A percentile compares a stretch with the other conserved stretches of the same genome.
Conservation (phyloP, 2,329 filamentous ascomycete genomes). For the Neofusicoccum kwambonambiense region DNA sequence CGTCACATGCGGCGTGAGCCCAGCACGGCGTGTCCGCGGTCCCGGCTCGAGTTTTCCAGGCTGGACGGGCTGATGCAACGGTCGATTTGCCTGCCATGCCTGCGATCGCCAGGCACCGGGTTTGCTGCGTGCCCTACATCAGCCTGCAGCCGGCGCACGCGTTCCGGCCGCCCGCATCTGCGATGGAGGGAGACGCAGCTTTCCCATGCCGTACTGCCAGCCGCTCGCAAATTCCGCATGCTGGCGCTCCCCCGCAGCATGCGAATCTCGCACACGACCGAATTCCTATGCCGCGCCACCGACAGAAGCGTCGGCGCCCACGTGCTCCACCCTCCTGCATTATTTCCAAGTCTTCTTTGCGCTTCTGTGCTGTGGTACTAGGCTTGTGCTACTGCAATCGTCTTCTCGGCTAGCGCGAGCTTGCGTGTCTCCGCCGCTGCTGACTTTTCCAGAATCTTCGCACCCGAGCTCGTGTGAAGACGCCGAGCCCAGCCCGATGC, state of each 20-base stretch:
- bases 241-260: neutral
- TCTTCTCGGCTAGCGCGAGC: neutral
- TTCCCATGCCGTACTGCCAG: neutral
- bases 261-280: neutral
- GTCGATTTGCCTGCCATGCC: neutral
- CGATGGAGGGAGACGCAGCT: neutral
- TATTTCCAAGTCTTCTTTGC: neutral
- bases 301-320: neutral
- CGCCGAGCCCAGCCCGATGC: neutral
- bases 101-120: constrained; percentile 10
- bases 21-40: too few species aligned
- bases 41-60: neutral
- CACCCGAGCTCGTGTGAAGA: neutral
- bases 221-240: neutral
- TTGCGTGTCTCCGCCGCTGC: neutral
- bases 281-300: neutral
- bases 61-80: too few species aligned
- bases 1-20: neutral
- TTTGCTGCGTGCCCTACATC: neutral
- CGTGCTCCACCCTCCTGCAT: neutral
- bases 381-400: neutral
- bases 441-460: constrained; percentile 7
- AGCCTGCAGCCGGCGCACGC: neutral
- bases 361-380: neutral
- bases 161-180: neutral